Evolutionary conservation across 129 eudicot species (phyloP).

Genomic region (Tagetes patula): DNA sequence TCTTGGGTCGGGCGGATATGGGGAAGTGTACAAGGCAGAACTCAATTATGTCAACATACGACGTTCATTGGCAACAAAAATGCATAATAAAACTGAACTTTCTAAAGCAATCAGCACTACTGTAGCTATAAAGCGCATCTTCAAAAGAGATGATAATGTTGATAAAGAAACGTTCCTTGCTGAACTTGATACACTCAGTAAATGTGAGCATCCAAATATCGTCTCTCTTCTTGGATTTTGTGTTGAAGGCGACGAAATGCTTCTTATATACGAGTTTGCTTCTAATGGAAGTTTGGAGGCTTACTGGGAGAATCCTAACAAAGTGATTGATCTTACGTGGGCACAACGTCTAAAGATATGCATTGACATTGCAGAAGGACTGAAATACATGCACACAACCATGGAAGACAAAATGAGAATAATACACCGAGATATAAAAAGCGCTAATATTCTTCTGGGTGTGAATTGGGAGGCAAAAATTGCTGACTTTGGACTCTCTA

Average conservation of each 20-base stretch:
- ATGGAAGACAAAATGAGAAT: background rate
- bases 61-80: background rate
- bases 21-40: slow-evolving; percentile 5
- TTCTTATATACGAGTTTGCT: background rate
- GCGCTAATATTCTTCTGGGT: background rate
- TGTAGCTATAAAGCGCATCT: background rate
- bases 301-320: no score
- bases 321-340: background rate
- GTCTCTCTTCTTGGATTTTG: slow-evolving; percentile 10
- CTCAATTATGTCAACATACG: background rate
- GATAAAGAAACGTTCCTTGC: background rate
- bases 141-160: background rate
- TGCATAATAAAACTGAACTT: background rate
- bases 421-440: slow-evolving; percentile 12
- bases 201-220: slow-evolving; percentile 1
- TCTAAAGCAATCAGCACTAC: background rate
- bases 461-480: background rate
- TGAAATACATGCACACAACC: background rate
- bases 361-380: background rate
- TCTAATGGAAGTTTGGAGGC: slow-evolving; percentile 7
- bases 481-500: slow-evolving; percentile 16
- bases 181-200: background rate
- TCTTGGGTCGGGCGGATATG: slow-evolving; percentile 2
- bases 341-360: background rate
- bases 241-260: background rate